A percentile compares a stretch with the other conserved stretches of the same genome.
These are phyloP conservation scores for Rhodotorula graminis DNA, from an alignment of 768 basidiomycete genomes.

Conservation along the genomic window DNA sequence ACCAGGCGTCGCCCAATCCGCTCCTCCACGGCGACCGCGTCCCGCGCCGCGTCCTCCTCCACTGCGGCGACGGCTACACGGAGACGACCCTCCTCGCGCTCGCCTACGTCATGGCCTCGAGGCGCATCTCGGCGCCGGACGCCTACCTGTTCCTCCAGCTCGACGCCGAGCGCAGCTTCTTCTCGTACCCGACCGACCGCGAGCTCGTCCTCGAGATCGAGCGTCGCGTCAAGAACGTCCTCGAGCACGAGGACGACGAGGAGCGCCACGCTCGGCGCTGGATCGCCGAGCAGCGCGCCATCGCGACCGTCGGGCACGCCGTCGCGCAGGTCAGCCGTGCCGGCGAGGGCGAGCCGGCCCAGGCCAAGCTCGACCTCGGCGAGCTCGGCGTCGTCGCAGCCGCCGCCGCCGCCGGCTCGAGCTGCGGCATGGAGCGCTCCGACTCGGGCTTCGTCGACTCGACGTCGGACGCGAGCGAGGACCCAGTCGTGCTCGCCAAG, in stretches of 20 bases:
- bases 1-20: constrained; percentile 29
- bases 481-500: constrained; percentile 54
- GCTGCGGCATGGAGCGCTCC: constrained; percentile 26
- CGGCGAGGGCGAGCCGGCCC: neutral
- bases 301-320: neutral
- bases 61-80: constrained; percentile 85
- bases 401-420: neutral
- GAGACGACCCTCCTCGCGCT: constrained; percentile 85
- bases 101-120: constrained; percentile 68
- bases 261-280: constrained; percentile 20
- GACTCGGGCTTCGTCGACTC: constrained; percentile 49
- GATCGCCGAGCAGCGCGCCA: constrained; percentile 18
- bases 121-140: constrained; percentile 61
- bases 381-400: neutral
- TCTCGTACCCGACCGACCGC: constrained; percentile 80
- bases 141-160: constrained; percentile 86
- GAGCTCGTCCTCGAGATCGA: constrained; percentile 50
- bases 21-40: constrained; percentile 12
- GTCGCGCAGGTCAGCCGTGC: neutral
- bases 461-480: constrained; percentile 65
- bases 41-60: constrained; percentile 60
- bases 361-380: neutral
- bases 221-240: constrained; percentile 29
- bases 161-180: constrained; percentile 63
- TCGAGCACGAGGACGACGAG: constrained; percentile 31